phyloP scores from a whole-genome alignment of 495 filamentous ascomycete species.

The Ramalina peruviana region DNA sequence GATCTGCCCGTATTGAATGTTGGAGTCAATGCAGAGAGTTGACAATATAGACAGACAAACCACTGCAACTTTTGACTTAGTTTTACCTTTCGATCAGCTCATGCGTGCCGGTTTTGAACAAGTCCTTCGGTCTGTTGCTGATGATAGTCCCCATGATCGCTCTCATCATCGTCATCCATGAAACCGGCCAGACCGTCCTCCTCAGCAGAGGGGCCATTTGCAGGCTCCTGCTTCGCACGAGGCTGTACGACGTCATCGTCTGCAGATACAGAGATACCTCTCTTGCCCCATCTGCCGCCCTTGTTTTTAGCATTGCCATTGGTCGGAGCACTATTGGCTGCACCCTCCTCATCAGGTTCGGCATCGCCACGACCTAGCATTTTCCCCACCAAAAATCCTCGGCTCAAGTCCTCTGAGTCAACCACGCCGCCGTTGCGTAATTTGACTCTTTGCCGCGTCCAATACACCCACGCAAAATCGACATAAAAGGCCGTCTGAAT shows the following conservation, averaged over 20 bases:
- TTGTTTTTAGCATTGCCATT: constrained; percentile 17
- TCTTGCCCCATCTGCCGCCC: constrained; percentile 53
- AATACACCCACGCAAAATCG: constrained; percentile 97
- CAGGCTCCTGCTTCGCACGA: background rate
- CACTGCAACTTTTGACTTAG: too few relatives aligned
- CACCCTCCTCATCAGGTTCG: constrained; percentile 27
- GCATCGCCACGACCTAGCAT: constrained; percentile 30
- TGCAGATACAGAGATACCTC: constrained; percentile 68
- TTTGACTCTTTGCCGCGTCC: constrained; percentile 83
- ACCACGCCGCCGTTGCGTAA: constrained; percentile 80
- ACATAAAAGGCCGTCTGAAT: constrained; percentile 83
- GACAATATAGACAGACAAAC: too few relatives aligned
- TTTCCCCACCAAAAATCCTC: constrained; percentile 57
- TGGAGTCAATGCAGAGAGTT: too few relatives aligned
- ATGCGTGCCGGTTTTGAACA: background rate
- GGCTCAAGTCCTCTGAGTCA: constrained; percentile 77
- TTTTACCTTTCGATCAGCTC: too few relatives aligned
- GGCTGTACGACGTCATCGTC: constrained; percentile 54
- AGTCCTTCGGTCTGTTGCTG: background rate
- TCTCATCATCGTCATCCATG: constrained; percentile 13
- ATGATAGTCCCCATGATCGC: constrained; percentile 1
- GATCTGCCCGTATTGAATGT: too few relatives aligned
- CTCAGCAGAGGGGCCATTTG: background rate
- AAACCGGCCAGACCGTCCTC: constrained; percentile 18
- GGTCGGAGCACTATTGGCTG: constrained; percentile 9